Evolutionary conservation across 345 rosid genomes (phyloP).

Genomic region (Brassica carinata): DNA sequence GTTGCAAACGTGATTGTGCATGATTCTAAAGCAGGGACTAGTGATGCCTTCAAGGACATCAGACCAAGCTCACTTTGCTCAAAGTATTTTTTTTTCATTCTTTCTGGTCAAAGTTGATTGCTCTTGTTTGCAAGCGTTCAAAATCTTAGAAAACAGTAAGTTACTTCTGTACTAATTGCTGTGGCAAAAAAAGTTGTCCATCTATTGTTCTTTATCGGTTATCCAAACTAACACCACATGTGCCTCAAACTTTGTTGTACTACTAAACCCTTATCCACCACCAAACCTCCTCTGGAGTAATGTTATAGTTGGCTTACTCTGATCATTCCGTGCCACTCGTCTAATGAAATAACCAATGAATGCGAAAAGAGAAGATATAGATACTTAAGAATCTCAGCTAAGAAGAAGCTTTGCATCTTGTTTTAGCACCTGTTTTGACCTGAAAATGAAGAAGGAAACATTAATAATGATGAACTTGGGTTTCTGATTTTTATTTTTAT

Average conservation of each 20-base stretch:
- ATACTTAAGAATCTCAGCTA: too few species aligned
- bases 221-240: too few species aligned
- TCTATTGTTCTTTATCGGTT: too few species aligned
- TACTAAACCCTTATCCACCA: too few species aligned
- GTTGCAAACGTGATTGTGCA: slow-evolving; percentile 66
- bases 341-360: too few species aligned
- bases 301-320: too few species aligned
- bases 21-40: slow-evolving; percentile 60
- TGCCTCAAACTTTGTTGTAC: too few species aligned
- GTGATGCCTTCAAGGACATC: slow-evolving; percentile 61
- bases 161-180: slow-evolving; percentile 17
- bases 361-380: too few species aligned
- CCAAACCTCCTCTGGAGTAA: too few species aligned
- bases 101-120: slow-evolving; percentile 47
- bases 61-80: slow-evolving; percentile 66
- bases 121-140: background rate
- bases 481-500: background rate
- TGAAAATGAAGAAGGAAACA: slow-evolving; percentile 30
- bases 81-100: slow-evolving; percentile 62
- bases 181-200: too few species aligned
- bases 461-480: background rate
- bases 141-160: slow-evolving; percentile 5
- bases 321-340: too few species aligned
- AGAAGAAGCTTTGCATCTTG: slow-evolving; percentile 72
- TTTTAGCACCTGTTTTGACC: slow-evolving; percentile 81